phyloP scores from a whole-genome alignment of 352 stramenopile genomes.

The Phytophthora vignae region DNA sequence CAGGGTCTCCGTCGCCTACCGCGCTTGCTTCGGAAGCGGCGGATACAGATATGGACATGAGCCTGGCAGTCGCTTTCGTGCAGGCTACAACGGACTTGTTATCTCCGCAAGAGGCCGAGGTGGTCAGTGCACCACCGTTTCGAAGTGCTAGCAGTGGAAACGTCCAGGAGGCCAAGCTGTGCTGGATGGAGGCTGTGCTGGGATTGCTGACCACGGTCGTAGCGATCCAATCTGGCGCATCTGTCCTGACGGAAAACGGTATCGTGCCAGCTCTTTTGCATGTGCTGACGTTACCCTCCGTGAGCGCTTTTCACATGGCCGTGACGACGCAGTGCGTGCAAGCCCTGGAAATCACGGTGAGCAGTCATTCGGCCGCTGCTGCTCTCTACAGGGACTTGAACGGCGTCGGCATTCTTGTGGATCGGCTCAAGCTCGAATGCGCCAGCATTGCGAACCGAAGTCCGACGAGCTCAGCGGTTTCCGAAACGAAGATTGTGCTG shows the following conservation, averaged over 20 bases:
- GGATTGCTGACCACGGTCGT: conserved; percentile 77
- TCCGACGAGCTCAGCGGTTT: conserved; percentile 22
- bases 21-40: conserved; percentile 54
- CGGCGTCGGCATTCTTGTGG: conserved; percentile 84
- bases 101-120: conserved; percentile 69
- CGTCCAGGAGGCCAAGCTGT: conserved; percentile 60
- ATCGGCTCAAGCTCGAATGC: conserved; percentile 72
- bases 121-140: conserved; percentile 60
- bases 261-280: conserved; percentile 84
- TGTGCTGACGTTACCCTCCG: conserved; percentile 67
- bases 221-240: conserved; percentile 75
- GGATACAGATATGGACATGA: conserved; percentile 91
- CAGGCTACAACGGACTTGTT: conserved; percentile 84
- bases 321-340: conserved; percentile 85
- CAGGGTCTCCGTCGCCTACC: conserved; percentile 16
- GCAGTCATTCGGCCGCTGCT: conserved; percentile 69
- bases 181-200: conserved; percentile 85
- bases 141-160: conserved; percentile 52
- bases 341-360: conserved; percentile 85
- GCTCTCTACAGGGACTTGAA: conserved; percentile 87
- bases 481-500: conserved; percentile 72
- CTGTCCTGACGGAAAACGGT: conserved; percentile 86
- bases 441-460: conserved; percentile 37
- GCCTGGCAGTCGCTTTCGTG: conserved; percentile 86
- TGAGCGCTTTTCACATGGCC: conserved; percentile 68